Evolutionary conservation across 768 basidiomycete species (phyloP).

Genomic region (Mycena amicta): DNA sequence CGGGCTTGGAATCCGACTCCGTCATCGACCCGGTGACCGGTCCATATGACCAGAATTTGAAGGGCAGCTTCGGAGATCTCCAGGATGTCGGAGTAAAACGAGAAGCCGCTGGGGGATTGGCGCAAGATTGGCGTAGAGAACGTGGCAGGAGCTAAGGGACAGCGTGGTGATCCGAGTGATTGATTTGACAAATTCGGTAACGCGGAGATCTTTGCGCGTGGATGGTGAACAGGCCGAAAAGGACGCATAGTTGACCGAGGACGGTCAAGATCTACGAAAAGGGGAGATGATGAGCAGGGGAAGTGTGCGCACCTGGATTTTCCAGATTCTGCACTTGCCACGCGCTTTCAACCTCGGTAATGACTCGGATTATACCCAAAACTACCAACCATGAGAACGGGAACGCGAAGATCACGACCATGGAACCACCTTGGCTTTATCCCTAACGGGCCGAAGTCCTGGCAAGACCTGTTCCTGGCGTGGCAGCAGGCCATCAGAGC

Average conservation of each 20-base stretch:
- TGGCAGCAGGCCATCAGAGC: too few relatives aligned
- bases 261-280: not conserved
- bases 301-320: not conserved
- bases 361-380: not conserved
- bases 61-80: too few relatives aligned
- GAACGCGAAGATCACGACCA: not conserved
- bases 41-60: too few relatives aligned
- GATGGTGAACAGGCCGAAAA: not conserved
- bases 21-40: too few relatives aligned
- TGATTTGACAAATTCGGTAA: not conserved
- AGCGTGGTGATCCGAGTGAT: not conserved
- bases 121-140: too few relatives aligned
- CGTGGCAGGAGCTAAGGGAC: too few relatives aligned
- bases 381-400: not conserved
- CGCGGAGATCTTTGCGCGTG: not conserved
- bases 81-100: too few relatives aligned
- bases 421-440: not conserved
- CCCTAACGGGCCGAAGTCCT: too few relatives aligned
- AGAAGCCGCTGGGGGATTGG: too few relatives aligned
- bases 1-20: too few relatives aligned
- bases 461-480: not conserved
- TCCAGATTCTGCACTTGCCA: too few relatives aligned
- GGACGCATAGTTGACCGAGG: not conserved
- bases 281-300: not conserved
- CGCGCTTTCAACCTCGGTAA: not conserved